Base-by-base conservation (phyloP, 2,329 filamentous ascomycete genomes). In the Tolypocladium ophioglossoides region DNA sequence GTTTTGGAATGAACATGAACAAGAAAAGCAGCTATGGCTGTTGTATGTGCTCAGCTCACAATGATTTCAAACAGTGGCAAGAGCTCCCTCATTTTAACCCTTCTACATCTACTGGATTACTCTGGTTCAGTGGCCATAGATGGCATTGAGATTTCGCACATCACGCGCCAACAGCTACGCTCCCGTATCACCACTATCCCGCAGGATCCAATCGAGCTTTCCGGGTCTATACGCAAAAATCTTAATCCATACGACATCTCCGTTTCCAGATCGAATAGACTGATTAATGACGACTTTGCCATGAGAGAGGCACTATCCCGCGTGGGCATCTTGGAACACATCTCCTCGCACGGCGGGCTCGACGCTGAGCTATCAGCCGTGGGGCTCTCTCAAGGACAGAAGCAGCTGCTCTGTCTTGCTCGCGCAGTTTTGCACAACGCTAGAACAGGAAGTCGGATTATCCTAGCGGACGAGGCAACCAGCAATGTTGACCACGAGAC, bases 141-240 rank as follows among this genome's bases (percentile, higher is more conserved):
- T 57, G 66, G 59, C 30, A 50, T 73, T 1, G 61, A 67, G 0
- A 63, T 75, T 3, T 27, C 62, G 34, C 54, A 52, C 1, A 65
- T 80, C 12, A 59, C 74, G 54, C 71, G 76, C 6, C 22, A 62
- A 1, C 58, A 62, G 0, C 67, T 81, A 0, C 74, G 78, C 4
- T 62, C 72, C 30, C 72, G 71, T 2, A 64, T 82, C 40, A 75
- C 78, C 49, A 72, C 74, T 10, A 62, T 81, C 0, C 74, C 78
- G 0, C 78, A 82, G 61, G 78, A 81, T 6, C 59, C 75, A 0
- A 70, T 77, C 5, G 78, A 81, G 61, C 61, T 80, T 1, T 72
- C 72, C 0, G 70, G 68, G 16, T 32, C 50, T 4, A 53, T 54
- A 12, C 50, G 53, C 16, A 22, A 49, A 10, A 76, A 78, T 56